Evolutionary conservation across 306 rosid species (phyloP).

Genomic region (Dalbergia cultrata): DNA sequence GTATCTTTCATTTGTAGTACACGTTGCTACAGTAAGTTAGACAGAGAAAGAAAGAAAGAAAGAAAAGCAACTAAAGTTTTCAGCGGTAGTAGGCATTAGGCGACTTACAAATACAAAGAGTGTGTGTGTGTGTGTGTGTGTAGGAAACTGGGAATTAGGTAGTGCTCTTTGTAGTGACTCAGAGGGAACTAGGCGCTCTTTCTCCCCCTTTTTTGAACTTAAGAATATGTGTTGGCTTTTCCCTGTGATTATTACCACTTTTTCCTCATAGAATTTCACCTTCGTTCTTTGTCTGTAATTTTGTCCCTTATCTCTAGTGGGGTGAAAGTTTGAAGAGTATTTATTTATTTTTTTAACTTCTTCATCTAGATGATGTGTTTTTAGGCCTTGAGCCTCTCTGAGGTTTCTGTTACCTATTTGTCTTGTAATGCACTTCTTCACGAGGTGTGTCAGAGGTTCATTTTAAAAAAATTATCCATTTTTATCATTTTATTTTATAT

Average conservation of each 20-base stretch:
- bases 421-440: slow-evolving; percentile 80
- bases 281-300: slow-evolving; percentile 48
- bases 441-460: slow-evolving; percentile 83
- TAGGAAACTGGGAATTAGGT: slow-evolving; percentile 27
- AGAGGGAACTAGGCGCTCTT: slow-evolving; percentile 48
- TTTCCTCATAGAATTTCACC: slow-evolving; percentile 32
- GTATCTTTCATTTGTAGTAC: slow-evolving; percentile 63
- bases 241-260: slow-evolving; percentile 41
- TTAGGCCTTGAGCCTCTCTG: slow-evolving; percentile 45
- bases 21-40: slow-evolving; percentile 57
- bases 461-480: slow-evolving; percentile 42
- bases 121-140: not conserved
- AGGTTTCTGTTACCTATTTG: slow-evolving; percentile 65
- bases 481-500: slow-evolving; percentile 34
- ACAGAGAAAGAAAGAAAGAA: not conserved
- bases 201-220: slow-evolving; percentile 57
- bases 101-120: not conserved
- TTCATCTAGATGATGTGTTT: slow-evolving; percentile 19
- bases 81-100: not conserved
- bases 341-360: not conserved
- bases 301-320: slow-evolving; percentile 50
- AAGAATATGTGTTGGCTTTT: slow-evolving; percentile 40
- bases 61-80: not conserved
- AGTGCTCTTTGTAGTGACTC: slow-evolving; percentile 9
- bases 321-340: slow-evolving; percentile 30